phyloP scores from a whole-genome alignment of 2,329 filamentous ascomycete species.

The Fusarium xyrophilum region DNA sequence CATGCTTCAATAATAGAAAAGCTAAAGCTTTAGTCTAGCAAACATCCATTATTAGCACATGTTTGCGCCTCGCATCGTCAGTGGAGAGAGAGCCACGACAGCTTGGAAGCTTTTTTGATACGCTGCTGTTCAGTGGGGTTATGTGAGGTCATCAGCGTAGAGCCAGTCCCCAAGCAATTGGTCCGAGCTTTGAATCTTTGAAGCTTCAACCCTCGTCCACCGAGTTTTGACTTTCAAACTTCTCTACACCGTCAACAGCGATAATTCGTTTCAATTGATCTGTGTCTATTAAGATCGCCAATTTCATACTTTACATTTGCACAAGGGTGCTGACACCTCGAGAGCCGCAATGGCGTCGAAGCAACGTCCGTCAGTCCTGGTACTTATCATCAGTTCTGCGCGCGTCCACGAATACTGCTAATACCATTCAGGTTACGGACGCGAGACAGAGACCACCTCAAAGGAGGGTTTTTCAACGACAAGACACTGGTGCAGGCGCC shows the following conservation, averaged over 20 bases:
- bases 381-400: slow-evolving; percentile 46
- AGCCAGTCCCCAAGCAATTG: slow-evolving; percentile 34
- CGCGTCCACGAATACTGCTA: slow-evolving; percentile 20
- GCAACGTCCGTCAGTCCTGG: slow-evolving; percentile 65
- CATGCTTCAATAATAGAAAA: neutral
- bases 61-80: neutral
- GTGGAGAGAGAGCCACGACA: neutral
- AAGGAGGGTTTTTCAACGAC: slow-evolving; percentile 45
- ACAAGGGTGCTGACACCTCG: neutral
- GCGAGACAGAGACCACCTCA: slow-evolving; percentile 47
- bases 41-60: neutral
- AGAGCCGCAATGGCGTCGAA: slow-evolving; percentile 54
- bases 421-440: slow-evolving; percentile 48
- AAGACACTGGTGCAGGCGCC: slow-evolving; percentile 43
- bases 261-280: slow-evolving; percentile 3
- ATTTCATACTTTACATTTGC: neutral
- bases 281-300: neutral
- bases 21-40: neutral
- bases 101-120: slow-evolving; percentile 4
- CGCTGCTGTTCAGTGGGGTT: slow-evolving; percentile 34
- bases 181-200: slow-evolving; percentile 30
- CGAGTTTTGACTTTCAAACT: neutral
- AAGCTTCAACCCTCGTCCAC: slow-evolving; percentile 16
- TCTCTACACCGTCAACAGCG: slow-evolving; percentile 2
- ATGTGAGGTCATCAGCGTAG: slow-evolving; percentile 41